phyloP scores from a whole-genome alignment of 1,284 basidiomycete species.

The Ceratobasidium sp. region DNA sequence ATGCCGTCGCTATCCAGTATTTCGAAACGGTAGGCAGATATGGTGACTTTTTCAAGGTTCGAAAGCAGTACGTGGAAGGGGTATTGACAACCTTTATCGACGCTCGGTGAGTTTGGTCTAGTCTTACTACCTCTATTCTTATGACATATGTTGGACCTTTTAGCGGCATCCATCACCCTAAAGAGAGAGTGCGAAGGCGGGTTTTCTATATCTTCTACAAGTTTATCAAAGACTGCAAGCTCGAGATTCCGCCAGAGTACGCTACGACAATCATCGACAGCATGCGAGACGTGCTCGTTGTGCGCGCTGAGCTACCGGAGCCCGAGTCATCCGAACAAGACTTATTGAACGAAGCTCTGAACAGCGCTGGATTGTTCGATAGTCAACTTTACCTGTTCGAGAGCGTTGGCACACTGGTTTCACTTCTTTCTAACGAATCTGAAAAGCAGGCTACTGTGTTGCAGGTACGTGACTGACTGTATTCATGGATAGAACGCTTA shows the following conservation, averaged over 20 bases:
- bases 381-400: conserved; percentile 97
- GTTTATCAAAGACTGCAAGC: conserved; percentile 87
- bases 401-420: conserved; percentile 86
- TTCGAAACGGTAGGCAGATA: conserved; percentile 95
- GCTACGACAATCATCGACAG: conserved; percentile 76
- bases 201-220: conserved; percentile 93
- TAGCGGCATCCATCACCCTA: conserved; percentile 89
- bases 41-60: conserved; percentile 94
- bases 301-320: conserved; percentile 73
- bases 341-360: conserved; percentile 82
- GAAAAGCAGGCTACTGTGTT: conserved; percentile 80
- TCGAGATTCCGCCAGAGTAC: conserved; percentile 81
- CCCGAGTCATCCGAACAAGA: conserved; percentile 53
- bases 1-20: conserved; percentile 90
- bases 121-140: not conserved
- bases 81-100: conserved; percentile 92
- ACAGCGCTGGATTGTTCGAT: conserved; percentile 79
- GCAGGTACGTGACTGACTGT: conserved; percentile 53
- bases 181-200: conserved; percentile 77
- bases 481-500: not conserved
- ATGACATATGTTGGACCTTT: not conserved
- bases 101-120: conserved; percentile 64
- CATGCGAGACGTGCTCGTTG: conserved; percentile 75
- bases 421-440: conserved; percentile 68
- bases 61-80: conserved; percentile 85